Evolutionary conservation across 805 yeast genomes (phyloP).

Genomic region (Candida saitoana): DNA sequence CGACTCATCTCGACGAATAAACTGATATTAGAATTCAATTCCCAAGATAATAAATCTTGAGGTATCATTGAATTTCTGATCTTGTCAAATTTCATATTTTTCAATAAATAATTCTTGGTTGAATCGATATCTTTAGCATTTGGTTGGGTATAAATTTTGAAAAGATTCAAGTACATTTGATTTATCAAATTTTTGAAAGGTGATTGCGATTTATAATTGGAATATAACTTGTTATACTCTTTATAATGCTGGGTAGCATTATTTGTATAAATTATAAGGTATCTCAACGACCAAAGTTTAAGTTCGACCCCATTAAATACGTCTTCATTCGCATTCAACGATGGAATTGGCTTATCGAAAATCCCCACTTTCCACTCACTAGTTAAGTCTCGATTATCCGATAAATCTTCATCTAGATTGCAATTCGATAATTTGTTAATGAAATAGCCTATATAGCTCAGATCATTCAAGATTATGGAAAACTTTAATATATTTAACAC

Average conservation of each 20-base stretch:
- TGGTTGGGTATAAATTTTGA: conserved; percentile 15
- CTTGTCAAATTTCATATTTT: conserved; percentile 29
- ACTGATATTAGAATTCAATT: conserved; percentile 15
- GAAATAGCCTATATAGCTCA: conserved; percentile 28
- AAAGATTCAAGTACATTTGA: conserved; percentile 22
- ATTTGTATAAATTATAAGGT: conserved; percentile 30
- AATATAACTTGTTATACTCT: conserved; percentile 22
- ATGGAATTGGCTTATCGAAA: conserved; percentile 4
- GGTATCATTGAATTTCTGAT: conserved; percentile 16
- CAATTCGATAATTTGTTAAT: conserved; percentile 13
- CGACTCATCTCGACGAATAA: conserved; percentile 14
- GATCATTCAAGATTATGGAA: conserved; percentile 29
- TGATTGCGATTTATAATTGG: conserved; percentile 9
- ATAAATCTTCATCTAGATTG: conserved; percentile 5
- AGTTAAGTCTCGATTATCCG: conserved; percentile 59
- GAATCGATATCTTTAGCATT: conserved; percentile 21
- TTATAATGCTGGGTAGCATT: conserved; percentile 13
- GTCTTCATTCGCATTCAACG: conserved; percentile 19
- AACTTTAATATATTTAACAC: conserved; percentile 30
- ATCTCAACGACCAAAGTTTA: conserved; percentile 33
- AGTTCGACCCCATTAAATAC: conserved; percentile 25
- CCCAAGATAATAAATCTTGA: conserved; percentile 13
- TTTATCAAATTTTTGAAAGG: conserved; percentile 23
- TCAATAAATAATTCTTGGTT: conserved; percentile 22
- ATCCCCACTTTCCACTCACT: conserved; percentile 52